Evolutionary conservation across 2,329 filamentous ascomycete species (phyloP).

Genomic region (Stagonosporopsis tanaceti): DNA sequence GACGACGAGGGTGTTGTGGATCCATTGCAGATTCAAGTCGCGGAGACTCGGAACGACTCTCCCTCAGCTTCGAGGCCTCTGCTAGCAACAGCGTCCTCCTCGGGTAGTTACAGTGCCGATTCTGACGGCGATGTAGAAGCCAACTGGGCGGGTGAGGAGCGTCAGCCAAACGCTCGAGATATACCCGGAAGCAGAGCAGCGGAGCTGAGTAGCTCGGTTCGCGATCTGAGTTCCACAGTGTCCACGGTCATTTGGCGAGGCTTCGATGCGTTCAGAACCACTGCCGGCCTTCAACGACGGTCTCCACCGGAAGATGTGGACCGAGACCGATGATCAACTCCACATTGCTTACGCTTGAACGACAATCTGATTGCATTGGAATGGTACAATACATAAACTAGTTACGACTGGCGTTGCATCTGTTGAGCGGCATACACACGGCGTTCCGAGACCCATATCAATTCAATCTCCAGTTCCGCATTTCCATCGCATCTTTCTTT

Average conservation of each 20-base stretch:
- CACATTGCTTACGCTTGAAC: conserved; percentile 6
- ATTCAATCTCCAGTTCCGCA: neutral
- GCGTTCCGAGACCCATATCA: conserved; percentile 2
- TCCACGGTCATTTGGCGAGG: conserved; percentile 48
- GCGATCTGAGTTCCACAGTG: conserved; percentile 44
- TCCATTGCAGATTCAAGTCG: conserved; percentile 55
- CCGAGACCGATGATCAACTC: conserved; percentile 39
- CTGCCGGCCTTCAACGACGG: conserved; percentile 41
- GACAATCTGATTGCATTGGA: conserved; percentile 12
- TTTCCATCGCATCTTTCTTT: conserved; percentile 6
- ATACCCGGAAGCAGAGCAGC: conserved; percentile 22
- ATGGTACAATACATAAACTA: conserved; percentile 15
- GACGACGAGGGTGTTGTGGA: conserved; percentile 50
- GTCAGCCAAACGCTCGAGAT: conserved; percentile 46
- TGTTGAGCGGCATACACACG: conserved; percentile 15
- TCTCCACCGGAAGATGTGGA: conserved; percentile 44
- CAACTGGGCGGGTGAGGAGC: conserved; percentile 50
- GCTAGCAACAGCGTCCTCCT: conserved; percentile 35
- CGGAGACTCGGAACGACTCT: conserved; percentile 56
- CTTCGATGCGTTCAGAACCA: conserved; percentile 42
- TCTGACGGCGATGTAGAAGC: conserved; percentile 43
- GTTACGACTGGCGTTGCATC: conserved; percentile 16
- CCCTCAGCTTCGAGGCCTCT: conserved; percentile 61
- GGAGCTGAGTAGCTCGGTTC: conserved; percentile 36
- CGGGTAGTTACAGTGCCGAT: conserved; percentile 12